These are phyloP conservation scores for Actinidia chinensis DNA, from an alignment of 179 eudicot species.

Conservation along the genomic window DNA sequence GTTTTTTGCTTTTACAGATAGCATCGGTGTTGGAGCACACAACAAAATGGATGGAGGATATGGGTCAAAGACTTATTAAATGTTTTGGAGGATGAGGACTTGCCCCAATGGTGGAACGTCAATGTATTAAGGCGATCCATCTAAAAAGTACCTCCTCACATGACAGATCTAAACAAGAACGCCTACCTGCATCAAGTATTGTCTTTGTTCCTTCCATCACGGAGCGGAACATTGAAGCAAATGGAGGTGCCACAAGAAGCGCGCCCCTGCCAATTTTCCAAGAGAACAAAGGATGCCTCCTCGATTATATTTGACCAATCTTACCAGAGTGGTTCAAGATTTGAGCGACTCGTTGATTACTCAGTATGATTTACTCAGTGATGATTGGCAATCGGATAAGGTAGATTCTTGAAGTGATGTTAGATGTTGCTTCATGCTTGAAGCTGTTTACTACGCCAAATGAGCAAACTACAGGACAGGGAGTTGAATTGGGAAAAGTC, in stretches of 20 bases:
- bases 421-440: slow-evolving; percentile 27
- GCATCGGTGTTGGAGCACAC: no score
- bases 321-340: not conserved
- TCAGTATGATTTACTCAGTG: slow-evolving; percentile 12
- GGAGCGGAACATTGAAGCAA: not conserved
- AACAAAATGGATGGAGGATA: no score
- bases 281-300: slow-evolving; percentile 17
- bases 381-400: slow-evolving; percentile 2
- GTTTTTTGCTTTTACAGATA: no score
- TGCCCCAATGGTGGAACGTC: no score
- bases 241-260: slow-evolving; percentile 21
- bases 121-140: not conserved
- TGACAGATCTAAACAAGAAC: slow-evolving; percentile 14
- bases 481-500: no score
- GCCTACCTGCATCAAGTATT: slow-evolving; percentile 23
- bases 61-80: no score
- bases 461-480: no score
- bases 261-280: slow-evolving; percentile 19
- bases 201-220: not conserved
- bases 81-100: no score
- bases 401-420: slow-evolving; percentile 18
- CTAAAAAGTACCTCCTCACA: slow-evolving; percentile 18
- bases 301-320: not conserved
- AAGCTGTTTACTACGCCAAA: slow-evolving; percentile 1
- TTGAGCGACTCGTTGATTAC: slow-evolving; percentile 18